Evolutionary conservation across 306 rosid genomes (phyloP), one percentile per base, ranked within the genome.

Genomic region (Cercis canadensis): DNA sequence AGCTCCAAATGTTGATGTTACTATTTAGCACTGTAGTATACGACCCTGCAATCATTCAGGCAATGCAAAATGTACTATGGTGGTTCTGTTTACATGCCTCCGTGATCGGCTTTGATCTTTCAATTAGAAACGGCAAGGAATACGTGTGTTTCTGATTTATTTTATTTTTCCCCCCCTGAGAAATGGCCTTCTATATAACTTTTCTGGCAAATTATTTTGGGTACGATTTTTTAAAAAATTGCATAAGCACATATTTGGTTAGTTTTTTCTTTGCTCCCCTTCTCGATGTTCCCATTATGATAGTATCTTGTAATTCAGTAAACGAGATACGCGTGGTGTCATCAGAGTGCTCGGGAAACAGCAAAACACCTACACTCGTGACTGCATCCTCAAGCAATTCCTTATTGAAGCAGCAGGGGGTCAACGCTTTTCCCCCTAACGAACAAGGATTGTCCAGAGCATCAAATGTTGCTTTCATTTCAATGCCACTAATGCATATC

Each of bases 401-500:
- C 47, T 72, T 84, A 75, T 31, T 57, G 78, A 83, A 69, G 75
- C 94, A 79, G 63, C 81, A 7, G 1, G 81, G 54, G 15, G 53
- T 49, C 46, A 81, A 46, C 49, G 65, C 43, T 31, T 46, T 12
- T 44, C 62, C 82, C 37, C 59, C 59, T 5, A 43, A 60, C 21
- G 87, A 79, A 53, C 64, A 73, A 65, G 85, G 65, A 39, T 55
- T 60, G 54, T 64, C 83, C 34, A 65, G n/a, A 41, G 79, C 75
- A 18, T 67, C 83, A 13, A 62, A 71, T 56, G 70, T 66, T 11
- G 71, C 69, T 65, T 87, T 83, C 49, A 49, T 41, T 74, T 87
- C 92, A 11, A 36, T 81, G 81, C 89, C 89, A 36, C 60, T 80
- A 0, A n/a, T 82, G 81, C 87, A 65, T 54, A 57, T 77, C 44